Evolutionary conservation across 345 rosid genomes (phyloP).

Genomic region (Kernera saxatilis): DNA sequence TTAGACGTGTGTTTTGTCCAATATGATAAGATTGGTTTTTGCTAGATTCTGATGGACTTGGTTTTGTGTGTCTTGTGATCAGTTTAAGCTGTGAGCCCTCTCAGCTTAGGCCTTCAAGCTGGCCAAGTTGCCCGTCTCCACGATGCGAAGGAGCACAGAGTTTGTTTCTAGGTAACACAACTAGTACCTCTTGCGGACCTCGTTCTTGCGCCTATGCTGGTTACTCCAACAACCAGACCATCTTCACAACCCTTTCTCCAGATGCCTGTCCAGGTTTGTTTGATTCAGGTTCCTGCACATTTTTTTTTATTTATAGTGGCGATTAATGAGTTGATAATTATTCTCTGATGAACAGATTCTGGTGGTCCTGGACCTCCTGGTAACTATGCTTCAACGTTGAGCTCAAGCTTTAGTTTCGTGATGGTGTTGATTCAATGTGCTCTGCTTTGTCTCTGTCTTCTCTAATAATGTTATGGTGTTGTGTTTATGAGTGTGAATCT

Average conservation of each 20-base stretch:
- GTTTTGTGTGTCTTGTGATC: constrained; percentile 17
- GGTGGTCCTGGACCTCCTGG: constrained; percentile 15
- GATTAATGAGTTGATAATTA: not conserved
- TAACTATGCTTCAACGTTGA: constrained; percentile 30
- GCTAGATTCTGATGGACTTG: constrained; percentile 3
- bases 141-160: constrained; percentile 39
- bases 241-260: constrained; percentile 38
- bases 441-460: constrained; percentile 34
- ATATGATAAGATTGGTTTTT: not conserved
- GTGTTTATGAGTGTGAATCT: constrained; percentile 10
- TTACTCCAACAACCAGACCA: constrained; percentile 31
- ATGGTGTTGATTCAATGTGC: constrained; percentile 27
- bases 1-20: not conserved
- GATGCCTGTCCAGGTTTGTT: constrained; percentile 23
- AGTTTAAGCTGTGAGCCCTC: constrained; percentile 70
- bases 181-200: constrained; percentile 33
- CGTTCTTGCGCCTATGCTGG: constrained; percentile 70
- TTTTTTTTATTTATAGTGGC: not conserved
- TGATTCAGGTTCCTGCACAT: not conserved
- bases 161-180: constrained; percentile 41
- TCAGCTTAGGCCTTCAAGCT: constrained; percentile 18
- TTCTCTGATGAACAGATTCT: constrained; percentile 27
- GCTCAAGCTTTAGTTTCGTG: constrained; percentile 28
- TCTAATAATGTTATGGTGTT: constrained; percentile 16
- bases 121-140: constrained; percentile 52